phyloP scores from a whole-genome alignment of 2,329 filamentous ascomycete species.

The Mariannaea sp. region DNA sequence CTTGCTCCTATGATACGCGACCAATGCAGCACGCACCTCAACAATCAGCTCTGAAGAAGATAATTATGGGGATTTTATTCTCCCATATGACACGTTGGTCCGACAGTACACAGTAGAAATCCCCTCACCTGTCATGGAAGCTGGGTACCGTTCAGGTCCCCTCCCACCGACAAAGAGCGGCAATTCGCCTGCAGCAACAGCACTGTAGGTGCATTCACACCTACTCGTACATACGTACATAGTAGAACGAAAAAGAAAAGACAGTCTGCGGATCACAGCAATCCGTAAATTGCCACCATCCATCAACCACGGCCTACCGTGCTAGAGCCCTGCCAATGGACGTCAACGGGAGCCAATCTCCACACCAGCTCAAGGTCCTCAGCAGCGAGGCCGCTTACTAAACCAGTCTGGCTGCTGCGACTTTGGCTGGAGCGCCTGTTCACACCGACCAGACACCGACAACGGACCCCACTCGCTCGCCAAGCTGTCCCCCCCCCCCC shows the following conservation, averaged over 20 bases:
- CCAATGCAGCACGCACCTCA: background rate
- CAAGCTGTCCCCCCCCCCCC: background rate
- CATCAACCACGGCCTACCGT: too few relatives aligned
- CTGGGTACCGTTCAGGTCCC: constrained; percentile 6
- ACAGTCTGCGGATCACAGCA: background rate
- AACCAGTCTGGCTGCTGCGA: background rate
- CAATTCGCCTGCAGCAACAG: too few relatives aligned
- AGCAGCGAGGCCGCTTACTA: background rate
- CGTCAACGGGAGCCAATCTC: background rate
- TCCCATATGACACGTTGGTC: constrained; percentile 21
- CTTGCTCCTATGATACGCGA: background rate
- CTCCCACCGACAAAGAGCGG: constrained; percentile 5
- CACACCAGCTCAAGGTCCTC: background rate
- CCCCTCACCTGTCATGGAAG: background rate
- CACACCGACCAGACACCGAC: constrained; percentile 15
- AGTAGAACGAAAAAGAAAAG: too few relatives aligned
- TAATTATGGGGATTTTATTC: constrained; percentile 17
- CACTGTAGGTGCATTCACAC: too few relatives aligned
- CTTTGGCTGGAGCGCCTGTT: background rate
- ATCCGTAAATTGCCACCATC: too few relatives aligned
- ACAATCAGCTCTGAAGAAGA: background rate
- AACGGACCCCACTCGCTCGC: constrained; percentile 15
- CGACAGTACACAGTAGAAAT: constrained; percentile 5
- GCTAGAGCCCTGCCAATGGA: constrained; percentile 1
- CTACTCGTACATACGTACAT: too few relatives aligned